Evolutionary conservation across 2,329 filamentous ascomycete species (phyloP).

Genomic region (Paecilomyces fulvus): DNA sequence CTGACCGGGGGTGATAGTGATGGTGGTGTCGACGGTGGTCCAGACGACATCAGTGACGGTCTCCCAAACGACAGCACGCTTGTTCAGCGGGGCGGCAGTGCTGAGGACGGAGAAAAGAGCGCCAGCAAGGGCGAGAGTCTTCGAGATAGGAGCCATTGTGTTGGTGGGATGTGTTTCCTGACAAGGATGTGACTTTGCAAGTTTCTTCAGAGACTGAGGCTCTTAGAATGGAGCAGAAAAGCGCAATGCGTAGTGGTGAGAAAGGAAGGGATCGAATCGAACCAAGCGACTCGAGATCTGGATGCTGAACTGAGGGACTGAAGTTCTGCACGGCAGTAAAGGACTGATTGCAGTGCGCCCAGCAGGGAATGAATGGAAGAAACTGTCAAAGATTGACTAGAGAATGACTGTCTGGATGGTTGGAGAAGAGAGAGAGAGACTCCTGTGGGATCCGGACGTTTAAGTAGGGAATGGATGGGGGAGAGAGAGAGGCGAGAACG

Average conservation of each 20-base stretch:
- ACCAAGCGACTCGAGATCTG: constrained; percentile 5
- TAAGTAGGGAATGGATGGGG: not conserved
- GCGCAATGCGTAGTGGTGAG: constrained; percentile 1
- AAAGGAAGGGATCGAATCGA: constrained; percentile 6
- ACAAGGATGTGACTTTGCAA: constrained; percentile 2
- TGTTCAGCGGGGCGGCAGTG: constrained; percentile 24
- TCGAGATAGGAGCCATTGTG: constrained; percentile 30
- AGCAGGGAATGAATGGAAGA: not conserved
- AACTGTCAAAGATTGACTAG: not conserved
- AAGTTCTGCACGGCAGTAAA: constrained; percentile 9
- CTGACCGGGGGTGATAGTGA: constrained; percentile 36
- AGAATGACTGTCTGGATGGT: not conserved
- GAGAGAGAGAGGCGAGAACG: not conserved
- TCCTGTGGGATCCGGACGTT: not conserved
- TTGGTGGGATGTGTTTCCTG: constrained; percentile 4
- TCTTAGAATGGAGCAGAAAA: not conserved
- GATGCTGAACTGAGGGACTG: constrained; percentile 3
- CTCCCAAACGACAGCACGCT: constrained; percentile 41
- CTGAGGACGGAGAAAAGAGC: constrained; percentile 24
- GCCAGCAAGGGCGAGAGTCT: constrained; percentile 28
- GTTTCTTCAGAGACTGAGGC: not conserved
- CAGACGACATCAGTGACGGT: constrained; percentile 41
- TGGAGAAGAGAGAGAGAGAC: not conserved
- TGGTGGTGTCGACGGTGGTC: constrained; percentile 42
- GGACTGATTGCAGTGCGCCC: constrained; percentile 1